These are phyloP conservation scores for Rubroshorea leprosula DNA, from an alignment of 345 rosid genomes.

Conservation along the genomic window DNA sequence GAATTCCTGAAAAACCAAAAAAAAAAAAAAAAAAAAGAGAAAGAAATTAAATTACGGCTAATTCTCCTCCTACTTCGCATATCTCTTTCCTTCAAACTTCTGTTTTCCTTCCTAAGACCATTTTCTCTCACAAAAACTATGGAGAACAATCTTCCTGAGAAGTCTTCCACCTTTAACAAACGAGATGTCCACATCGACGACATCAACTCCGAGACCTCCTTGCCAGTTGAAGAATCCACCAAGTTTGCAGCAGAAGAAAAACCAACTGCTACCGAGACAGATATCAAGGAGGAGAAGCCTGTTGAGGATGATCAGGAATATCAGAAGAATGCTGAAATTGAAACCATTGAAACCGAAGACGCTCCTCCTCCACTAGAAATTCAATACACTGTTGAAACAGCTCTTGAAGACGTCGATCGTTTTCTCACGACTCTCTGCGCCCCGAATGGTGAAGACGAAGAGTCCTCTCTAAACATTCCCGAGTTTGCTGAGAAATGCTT, in stretches of 20 bases:
- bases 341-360: constrained; percentile 1
- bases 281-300: not conserved
- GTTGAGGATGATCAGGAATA: not conserved
- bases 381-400: constrained; percentile 37
- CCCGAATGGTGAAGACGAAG: constrained; percentile 15
- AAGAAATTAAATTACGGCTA: not conserved
- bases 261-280: constrained; percentile 2
- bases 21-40: not conserved
- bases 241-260: constrained; percentile 7
- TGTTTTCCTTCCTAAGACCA: not conserved
- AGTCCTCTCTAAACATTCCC: constrained; percentile 31
- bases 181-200: not conserved
- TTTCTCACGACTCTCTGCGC: constrained; percentile 27
- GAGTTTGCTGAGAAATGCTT: constrained; percentile 49
- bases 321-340: not conserved
- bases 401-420: constrained; percentile 47
- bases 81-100: constrained; percentile 8
- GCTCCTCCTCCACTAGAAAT: constrained; percentile 26
- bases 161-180: not conserved
- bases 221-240: not conserved
- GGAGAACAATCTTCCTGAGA: constrained; percentile 13
- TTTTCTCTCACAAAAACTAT: constrained; percentile 2
- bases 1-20: not conserved
- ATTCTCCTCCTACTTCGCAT: constrained; percentile 14
- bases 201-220: not conserved